Conservation (phyloP, 2,329 filamentous ascomycete species). For the Pseudovirgaria hyperparasitica region DNA sequence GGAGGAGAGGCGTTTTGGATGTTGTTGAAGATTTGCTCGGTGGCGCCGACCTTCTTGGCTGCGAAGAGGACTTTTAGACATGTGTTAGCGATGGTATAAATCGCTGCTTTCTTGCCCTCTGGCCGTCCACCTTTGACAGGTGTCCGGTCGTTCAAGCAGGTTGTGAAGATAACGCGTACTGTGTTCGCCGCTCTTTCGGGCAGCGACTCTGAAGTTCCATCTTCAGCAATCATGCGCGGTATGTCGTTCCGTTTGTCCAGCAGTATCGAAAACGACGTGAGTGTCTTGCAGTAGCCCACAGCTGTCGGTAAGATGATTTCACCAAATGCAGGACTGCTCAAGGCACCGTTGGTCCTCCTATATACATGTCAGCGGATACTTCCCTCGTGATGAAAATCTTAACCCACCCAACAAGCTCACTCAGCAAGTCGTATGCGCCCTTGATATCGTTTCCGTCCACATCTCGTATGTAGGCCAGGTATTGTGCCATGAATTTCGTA, state of each 20-base stretch:
- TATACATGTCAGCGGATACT: neutral
- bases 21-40: conserved; percentile 79
- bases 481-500: conserved; percentile 66
- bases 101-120: conserved; percentile 73
- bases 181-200: conserved; percentile 82
- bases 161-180: conserved; percentile 81
- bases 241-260: conserved; percentile 66
- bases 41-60: conserved; percentile 71
- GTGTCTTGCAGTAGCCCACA: conserved; percentile 65
- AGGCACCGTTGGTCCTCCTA: conserved; percentile 71
- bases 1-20: conserved; percentile 75
- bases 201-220: conserved; percentile 61
- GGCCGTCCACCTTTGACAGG: conserved; percentile 48
- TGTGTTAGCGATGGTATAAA: conserved; percentile 86
- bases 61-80: conserved; percentile 81
- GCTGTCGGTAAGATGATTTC: conserved; percentile 72
- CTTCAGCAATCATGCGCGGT: conserved; percentile 37
- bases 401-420: conserved; percentile 34
- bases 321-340: conserved; percentile 68
- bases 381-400: conserved; percentile 3
- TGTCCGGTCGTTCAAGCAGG: conserved; percentile 68
- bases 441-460: conserved; percentile 65
- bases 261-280: conserved; percentile 72
- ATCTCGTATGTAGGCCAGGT: conserved; percentile 69
- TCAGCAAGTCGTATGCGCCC: conserved; percentile 62